These are phyloP conservation scores for Paragyromitra xinjiangensis DNA, from an alignment of 495 filamentous ascomycete genomes.

Conservation along the genomic window DNA sequence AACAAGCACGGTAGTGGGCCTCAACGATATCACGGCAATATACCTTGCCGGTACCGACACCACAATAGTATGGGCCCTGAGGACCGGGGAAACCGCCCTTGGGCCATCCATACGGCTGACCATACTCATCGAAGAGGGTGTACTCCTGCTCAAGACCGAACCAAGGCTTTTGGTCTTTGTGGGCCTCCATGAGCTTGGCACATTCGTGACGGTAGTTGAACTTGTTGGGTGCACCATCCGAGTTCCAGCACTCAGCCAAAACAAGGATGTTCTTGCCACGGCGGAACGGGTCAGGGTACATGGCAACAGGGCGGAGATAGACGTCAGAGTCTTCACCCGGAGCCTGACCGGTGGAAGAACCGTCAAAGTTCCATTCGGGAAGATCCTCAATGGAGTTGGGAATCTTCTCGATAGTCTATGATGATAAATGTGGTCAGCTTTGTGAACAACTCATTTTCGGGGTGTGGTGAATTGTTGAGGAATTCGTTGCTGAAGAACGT, in stretches of 20 bases:
- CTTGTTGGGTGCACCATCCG: slow-evolving; percentile 96
- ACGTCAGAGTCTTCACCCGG: slow-evolving; percentile 97
- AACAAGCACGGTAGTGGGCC: slow-evolving; percentile 96
- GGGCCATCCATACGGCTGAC: slow-evolving; percentile 95
- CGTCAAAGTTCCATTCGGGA: slow-evolving; percentile 99
- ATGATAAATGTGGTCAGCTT: slow-evolving; percentile 27
- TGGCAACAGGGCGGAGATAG: slow-evolving; percentile 90
- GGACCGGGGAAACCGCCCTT: slow-evolving; percentile 94
- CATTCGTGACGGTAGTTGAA: slow-evolving; percentile 96
- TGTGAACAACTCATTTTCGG: neutral
- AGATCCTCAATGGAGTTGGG: slow-evolving; percentile 78
- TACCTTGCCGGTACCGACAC: slow-evolving; percentile 96
- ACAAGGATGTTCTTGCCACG: slow-evolving; percentile 86
- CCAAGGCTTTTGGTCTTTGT: slow-evolving; percentile 87
- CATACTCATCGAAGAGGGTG: slow-evolving; percentile 85
- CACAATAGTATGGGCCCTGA: slow-evolving; percentile 99
- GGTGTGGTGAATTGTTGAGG: slow-evolving; percentile 54
- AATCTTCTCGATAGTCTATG: slow-evolving; percentile 78
- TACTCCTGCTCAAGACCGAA: slow-evolving; percentile 99
- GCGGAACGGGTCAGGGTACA: slow-evolving; percentile 94
- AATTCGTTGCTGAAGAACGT: slow-evolving; percentile 34
- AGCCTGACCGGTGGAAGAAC: slow-evolving; percentile 92
- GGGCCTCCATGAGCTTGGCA: slow-evolving; percentile 84
- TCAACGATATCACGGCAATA: slow-evolving; percentile 98
- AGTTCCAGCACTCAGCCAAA: slow-evolving; percentile 93